phyloP scores from a whole-genome alignment of 345 rosid genomes.

The Gossypium mustelinum region DNA sequence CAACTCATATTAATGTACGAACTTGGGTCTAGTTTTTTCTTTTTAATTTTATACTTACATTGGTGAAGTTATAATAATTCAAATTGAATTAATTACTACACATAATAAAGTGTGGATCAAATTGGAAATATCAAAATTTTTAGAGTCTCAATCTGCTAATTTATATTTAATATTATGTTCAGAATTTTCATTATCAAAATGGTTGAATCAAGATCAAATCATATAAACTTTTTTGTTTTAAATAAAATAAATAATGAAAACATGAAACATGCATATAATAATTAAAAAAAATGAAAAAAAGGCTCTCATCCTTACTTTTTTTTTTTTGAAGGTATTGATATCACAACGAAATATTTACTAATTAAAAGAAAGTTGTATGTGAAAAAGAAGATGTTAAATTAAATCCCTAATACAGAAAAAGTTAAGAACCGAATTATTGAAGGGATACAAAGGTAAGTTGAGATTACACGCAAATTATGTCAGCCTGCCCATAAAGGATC shows the following conservation, averaged over 20 bases:
- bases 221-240: too few species aligned
- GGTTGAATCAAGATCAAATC: too few species aligned
- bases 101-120: too few species aligned
- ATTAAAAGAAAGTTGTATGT: neutral
- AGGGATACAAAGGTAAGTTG: conserved; percentile 54
- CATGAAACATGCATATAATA: neutral
- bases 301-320: neutral
- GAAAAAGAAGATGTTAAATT: neutral
- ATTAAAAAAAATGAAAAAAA: neutral
- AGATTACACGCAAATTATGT: conserved; percentile 46
- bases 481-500: conserved; percentile 15
- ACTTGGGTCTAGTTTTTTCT: too few species aligned
- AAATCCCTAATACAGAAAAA: neutral
- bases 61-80: too few species aligned
- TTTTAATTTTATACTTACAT: too few species aligned
- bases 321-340: neutral
- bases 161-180: too few species aligned
- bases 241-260: neutral
- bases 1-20: too few species aligned
- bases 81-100: too few species aligned
- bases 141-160: too few species aligned
- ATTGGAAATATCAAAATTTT: too few species aligned
- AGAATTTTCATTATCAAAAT: too few species aligned
- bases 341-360: neutral
- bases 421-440: conserved; percentile 29